A percentile compares a stretch with the other conserved stretches of the same genome.
Evolutionary conservation across 2,329 filamentous ascomycete genomes (phyloP).

Genomic region (Epichloe uncinata): DNA sequence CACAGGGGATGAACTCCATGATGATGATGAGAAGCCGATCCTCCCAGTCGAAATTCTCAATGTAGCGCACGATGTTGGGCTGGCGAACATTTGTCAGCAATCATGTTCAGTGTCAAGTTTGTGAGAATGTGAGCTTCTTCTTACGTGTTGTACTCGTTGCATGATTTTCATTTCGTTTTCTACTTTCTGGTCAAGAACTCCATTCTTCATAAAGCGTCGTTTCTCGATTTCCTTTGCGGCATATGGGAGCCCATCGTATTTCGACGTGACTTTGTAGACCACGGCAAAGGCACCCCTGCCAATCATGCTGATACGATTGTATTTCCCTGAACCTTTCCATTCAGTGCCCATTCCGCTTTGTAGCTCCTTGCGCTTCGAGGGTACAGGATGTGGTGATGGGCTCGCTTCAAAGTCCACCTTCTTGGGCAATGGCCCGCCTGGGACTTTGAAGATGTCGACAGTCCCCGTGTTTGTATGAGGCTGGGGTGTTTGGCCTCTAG

Average conservation of each 20-base stretch:
- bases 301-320: constrained; percentile 70
- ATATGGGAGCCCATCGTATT: constrained; percentile 68
- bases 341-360: constrained; percentile 32
- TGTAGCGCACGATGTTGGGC: constrained; percentile 83
- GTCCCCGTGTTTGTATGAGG: constrained; percentile 24
- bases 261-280: constrained; percentile 81
- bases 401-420: constrained; percentile 3
- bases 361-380: constrained; percentile 14
- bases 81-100: constrained; percentile 17
- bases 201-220: constrained; percentile 84
- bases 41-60: constrained; percentile 75
- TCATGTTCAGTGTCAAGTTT: neutral
- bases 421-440: constrained; percentile 8
- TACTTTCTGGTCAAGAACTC: constrained; percentile 76
- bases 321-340: constrained; percentile 76
- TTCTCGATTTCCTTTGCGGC: constrained; percentile 95
- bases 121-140: constrained; percentile 16
- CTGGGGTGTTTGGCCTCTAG: constrained; percentile 30
- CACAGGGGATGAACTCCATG: constrained; percentile 81
- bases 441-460: constrained; percentile 21
- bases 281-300: constrained; percentile 92
- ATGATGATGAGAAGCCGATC: constrained; percentile 84
- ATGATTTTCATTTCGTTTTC: constrained; percentile 98
- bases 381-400: constrained; percentile 5
- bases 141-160: constrained; percentile 68